Base-by-base conservation (phyloP, 345 rosid species). In the Moringa oleifera region DNA sequence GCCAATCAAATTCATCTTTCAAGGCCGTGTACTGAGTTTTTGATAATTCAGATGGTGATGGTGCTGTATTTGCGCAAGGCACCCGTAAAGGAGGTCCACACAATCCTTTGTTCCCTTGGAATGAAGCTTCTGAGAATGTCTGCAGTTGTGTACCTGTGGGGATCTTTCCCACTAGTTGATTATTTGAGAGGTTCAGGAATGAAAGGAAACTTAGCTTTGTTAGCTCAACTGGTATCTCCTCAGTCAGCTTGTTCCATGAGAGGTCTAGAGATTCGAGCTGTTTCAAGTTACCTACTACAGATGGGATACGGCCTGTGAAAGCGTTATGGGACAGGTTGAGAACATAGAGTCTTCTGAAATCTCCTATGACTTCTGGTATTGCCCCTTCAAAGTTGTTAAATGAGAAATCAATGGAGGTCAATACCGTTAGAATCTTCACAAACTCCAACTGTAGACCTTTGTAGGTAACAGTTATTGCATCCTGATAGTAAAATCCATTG, bases 361-460 rank as follows among this genome's bases (percentile, higher is more conserved):
- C 31, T 54, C 70, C 73, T 0, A 78, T 7, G 23, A 59, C 64
- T 0, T 59, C 62, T 20, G 76, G 87, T 47, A 80, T 64, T 9
- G 18, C 47, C 31, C 79, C 86, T 20, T 61, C 24, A 25, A 77
- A 58, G 0, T 53, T 47, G 63, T 77, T 77, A 58, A 57, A 11
- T 18, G 81, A 64, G 4, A 77, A n/a, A 23, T 77, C 85, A 10
- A 81, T 66, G 20, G 75, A 66, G 5, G 82, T 77, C 61, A 79
- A 81, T 1, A 76, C 0, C 2, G 73, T 72, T 25, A 77, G 77
- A 66, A 83, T 79, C 68, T 86, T 86, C 31, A 20, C 28, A 0
- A 80, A 51, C 66, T 79, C 71, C 69, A 83, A 3, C 21, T 66
- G 22, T 19, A 71, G 55, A 20, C 87, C 87, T 66, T 81, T 86